A percentile compares a stretch with the other conserved stretches of the same genome.
Conservation (phyloP, 306 rosid species). For the Vachellia pachyceras region DNA sequence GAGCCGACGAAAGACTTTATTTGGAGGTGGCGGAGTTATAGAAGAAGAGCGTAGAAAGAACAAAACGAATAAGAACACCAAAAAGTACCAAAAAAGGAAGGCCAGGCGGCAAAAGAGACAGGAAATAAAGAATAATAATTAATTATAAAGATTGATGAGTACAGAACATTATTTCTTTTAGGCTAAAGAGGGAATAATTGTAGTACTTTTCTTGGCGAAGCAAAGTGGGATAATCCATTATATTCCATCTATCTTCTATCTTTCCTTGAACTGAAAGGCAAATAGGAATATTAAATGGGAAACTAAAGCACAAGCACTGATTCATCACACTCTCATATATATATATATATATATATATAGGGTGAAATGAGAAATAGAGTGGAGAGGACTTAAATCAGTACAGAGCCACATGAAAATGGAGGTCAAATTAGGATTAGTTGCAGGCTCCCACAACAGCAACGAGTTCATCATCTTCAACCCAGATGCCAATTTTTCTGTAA, state of each 20-base stretch:
- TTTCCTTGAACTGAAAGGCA: conserved; percentile 58
- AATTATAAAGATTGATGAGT: background rate
- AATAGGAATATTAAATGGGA: conserved; percentile 5
- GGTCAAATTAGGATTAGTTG: conserved; percentile 59
- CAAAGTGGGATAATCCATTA: conserved; percentile 40
- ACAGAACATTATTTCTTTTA: background rate
- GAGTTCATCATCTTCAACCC: conserved; percentile 64
- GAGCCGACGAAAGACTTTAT: background rate
- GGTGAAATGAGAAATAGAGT: background rate
- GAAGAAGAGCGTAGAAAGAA: background rate
- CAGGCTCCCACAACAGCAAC: conserved; percentile 70
- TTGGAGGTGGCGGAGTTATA: background rate
- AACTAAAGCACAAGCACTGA: background rate
- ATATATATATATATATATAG: background rate
- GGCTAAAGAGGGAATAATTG: conserved; percentile 29
- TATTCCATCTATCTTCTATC: background rate
- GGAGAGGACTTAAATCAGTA: background rate
- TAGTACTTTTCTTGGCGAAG: conserved; percentile 46
- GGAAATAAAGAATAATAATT: background rate
- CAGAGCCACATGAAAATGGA: conserved; percentile 38
- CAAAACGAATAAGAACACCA: background rate
- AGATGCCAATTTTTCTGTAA: conserved; percentile 47
- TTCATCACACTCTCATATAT: background rate
- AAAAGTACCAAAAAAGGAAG: background rate
- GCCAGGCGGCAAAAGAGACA: background rate